Evolutionary conservation across 305 asterid species (phyloP).

Genomic region (Solanum hybrid): DNA sequence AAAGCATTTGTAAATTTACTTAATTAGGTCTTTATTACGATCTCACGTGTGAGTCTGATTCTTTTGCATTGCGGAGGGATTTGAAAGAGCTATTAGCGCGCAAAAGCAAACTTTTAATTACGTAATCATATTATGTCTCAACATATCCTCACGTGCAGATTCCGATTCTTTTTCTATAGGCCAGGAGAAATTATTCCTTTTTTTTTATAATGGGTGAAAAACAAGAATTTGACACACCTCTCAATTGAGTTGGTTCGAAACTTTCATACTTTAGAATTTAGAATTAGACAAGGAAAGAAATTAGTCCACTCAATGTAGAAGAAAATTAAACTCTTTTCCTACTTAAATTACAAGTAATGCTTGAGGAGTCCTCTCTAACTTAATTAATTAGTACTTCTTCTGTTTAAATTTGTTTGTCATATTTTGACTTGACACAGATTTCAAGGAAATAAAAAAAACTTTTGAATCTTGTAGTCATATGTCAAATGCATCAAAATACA

Average conservation of each 20-base stretch:
- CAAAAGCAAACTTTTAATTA: no score
- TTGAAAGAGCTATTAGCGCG: neutral
- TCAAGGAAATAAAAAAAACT: no score
- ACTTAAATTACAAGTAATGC: neutral
- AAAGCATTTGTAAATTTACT: neutral
- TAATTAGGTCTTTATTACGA: neutral
- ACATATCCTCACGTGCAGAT: no score
- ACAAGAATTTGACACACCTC: neutral
- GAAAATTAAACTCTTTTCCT: neutral
- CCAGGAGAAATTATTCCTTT: neutral
- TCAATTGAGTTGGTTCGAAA: neutral
- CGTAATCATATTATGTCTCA: no score
- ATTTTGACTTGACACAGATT: no score
- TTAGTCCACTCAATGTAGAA: neutral
- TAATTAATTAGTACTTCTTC: neutral
- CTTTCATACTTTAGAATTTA: neutral
- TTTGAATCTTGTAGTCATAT: neutral
- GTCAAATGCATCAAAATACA: neutral
- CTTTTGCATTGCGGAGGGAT: no score
- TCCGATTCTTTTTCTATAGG: no score
- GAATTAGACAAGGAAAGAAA: slow-evolving; percentile 24
- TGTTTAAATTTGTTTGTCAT: no score
- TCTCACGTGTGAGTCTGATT: neutral
- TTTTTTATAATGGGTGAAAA: neutral
- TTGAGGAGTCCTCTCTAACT: neutral